Base-by-base conservation (phyloP, 768 basidiomycete species). In the Hericium coralloides region DNA sequence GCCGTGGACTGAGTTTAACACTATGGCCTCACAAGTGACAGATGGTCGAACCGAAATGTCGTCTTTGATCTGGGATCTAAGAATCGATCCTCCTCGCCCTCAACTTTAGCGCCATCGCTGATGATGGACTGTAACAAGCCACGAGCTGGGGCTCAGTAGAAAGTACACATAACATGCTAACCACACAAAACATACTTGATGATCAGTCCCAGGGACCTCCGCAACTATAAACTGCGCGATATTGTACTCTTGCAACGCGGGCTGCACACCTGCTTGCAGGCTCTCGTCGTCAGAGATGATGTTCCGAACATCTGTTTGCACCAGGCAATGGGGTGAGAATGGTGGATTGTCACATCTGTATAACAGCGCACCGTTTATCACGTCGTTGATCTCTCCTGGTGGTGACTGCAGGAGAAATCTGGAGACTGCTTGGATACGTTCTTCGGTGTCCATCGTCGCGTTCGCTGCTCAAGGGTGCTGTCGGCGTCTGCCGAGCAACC, bases 311-410 rank as follows among this genome's bases (percentile, higher is more conserved):
- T 98, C 95, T 95, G 66, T 41, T 47, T 41, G 53, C 57, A 56
- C 57, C 57, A 50, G 52, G n/a, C 5, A 45, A 17, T 18, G 43
- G 12, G 43, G n/a, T 45, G 43, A 45, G 43, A 45, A 45, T 45
- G n/a, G 15, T n/a, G 15, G 2, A 45, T 45, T 6, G 43, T n/a
- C 8, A 18, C 15, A 45, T 39, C 26, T 18, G 39, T 20, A 31
- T 6, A 52, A 12, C 20, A 6, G 50, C 71, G 60, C 58, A 91
- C 92, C 93, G 65, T 91, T 91, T 55, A 98, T 76, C 17, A 97
- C 94, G 73, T 98, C 95, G 70, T 95, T 97, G 62, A 98, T 93
- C 75, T 98, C 90, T 48, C 95, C 95, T 0, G 95, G 95, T 23
- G 95, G 95, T 1, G 92, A 85, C 68, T 97, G 95, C 0, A 91